Evolutionary conservation across 1,284 basidiomycete species (phyloP).

Genomic region (Ustilago vetiveriae): DNA sequence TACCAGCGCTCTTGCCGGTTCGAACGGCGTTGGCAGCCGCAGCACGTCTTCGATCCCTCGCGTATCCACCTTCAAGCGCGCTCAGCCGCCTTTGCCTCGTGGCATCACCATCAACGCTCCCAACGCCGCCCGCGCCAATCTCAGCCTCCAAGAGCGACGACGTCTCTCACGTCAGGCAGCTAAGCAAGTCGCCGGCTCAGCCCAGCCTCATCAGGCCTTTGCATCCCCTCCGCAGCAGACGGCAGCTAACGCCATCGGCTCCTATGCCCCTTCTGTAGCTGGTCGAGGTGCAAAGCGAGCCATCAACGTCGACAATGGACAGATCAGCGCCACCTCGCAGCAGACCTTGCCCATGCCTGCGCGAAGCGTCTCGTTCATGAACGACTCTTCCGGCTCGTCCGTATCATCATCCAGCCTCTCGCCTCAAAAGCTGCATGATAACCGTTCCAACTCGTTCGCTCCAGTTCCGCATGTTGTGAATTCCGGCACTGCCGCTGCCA

Average conservation of each 20-base stretch:
- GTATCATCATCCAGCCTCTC: constrained; percentile 32
- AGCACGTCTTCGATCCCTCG: constrained; percentile 38
- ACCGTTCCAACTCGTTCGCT: constrained; percentile 25
- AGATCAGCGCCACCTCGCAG: constrained; percentile 20
- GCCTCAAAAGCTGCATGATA: constrained; percentile 36
- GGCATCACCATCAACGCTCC: constrained; percentile 23
- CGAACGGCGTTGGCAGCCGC: constrained; percentile 14
- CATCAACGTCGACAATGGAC: constrained; percentile 22
- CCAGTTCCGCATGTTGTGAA: neutral
- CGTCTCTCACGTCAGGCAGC: constrained; percentile 50
- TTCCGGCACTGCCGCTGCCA: neutral
- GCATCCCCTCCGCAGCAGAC: neutral
- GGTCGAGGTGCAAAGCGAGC: constrained; percentile 43
- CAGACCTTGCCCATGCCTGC: constrained; percentile 12
- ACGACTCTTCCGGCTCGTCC: constrained; percentile 39
- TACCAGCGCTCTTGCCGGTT: constrained; percentile 17
- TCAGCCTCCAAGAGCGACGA: constrained; percentile 59
- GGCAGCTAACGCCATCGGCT: neutral
- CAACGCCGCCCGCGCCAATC: constrained; percentile 24
- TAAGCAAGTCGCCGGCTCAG: constrained; percentile 17
- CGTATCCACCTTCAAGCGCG: constrained; percentile 37
- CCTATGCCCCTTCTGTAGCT: constrained; percentile 9
- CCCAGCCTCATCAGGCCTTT: constrained; percentile 12
- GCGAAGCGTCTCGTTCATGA: constrained; percentile 39
- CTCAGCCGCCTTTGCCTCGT: constrained; percentile 22